These are phyloP conservation scores for Guillardia theta DNA, from an alignment of 78 protist species.

Conservation along the genomic window DNA sequence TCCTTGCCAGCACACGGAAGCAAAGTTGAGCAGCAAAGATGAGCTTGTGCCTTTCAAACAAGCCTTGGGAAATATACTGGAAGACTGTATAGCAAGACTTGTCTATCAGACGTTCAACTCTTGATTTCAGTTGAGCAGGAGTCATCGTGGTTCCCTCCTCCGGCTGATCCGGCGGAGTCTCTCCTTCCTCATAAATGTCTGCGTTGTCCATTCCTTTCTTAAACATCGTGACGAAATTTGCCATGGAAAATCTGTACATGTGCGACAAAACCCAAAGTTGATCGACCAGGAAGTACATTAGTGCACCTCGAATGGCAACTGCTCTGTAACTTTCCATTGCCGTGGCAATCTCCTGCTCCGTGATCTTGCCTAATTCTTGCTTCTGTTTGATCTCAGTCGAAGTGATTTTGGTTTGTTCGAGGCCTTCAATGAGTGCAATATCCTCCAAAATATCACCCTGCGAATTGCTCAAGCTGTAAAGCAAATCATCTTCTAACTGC, in stretches of 20 bases:
- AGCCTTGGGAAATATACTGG: slow-evolving; percentile 66
- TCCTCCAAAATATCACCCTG: slow-evolving; percentile 79
- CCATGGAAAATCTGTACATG: slow-evolving; percentile 74
- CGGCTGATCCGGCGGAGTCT: background rate
- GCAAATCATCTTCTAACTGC: slow-evolving; percentile 69
- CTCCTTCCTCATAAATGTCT: background rate
- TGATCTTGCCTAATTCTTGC: slow-evolving; percentile 58
- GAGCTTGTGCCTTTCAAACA: slow-evolving; percentile 78
- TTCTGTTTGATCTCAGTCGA: slow-evolving; percentile 68
- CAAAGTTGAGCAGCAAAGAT: slow-evolving; percentile 60
- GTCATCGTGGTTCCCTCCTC: background rate
- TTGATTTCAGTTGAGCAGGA: background rate
- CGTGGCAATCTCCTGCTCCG: slow-evolving; percentile 56
- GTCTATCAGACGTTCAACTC: slow-evolving; percentile 48
- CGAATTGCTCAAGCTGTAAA: slow-evolving; percentile 63
- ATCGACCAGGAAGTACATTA: slow-evolving; percentile 78
- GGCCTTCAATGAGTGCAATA: slow-evolving; percentile 69
- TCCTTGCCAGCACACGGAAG: slow-evolving; percentile 46
- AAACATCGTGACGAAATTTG: slow-evolving; percentile 18
- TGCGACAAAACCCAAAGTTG: slow-evolving; percentile 66
- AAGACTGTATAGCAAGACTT: slow-evolving; percentile 36
- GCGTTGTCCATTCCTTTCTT: slow-evolving; percentile 17
- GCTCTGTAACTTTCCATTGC: slow-evolving; percentile 73
- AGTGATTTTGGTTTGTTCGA: slow-evolving; percentile 75
- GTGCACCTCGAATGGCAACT: slow-evolving; percentile 78